These are phyloP conservation scores for Penicillium nordicum DNA, from an alignment of 2,329 filamentous ascomycete genomes.

Conservation along the genomic window DNA sequence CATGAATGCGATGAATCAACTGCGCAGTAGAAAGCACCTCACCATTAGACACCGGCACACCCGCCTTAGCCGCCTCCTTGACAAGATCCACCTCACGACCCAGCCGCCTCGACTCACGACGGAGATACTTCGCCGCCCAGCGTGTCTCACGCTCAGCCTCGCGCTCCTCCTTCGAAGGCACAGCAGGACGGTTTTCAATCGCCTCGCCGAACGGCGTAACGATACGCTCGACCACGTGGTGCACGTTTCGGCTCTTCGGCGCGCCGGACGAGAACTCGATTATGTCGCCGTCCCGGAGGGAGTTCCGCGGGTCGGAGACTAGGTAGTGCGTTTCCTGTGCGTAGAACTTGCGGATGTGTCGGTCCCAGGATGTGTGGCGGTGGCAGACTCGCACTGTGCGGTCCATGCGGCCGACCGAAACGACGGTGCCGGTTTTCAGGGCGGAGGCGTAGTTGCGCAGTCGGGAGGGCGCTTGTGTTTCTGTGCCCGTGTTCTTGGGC, in stretches of 20 bases:
- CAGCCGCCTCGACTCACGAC: slow-evolving; percentile 28
- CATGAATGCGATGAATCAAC: slow-evolving; percentile 28
- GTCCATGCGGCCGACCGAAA: slow-evolving; percentile 42
- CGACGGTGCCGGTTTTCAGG: slow-evolving; percentile 39
- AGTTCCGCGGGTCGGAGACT: slow-evolving; percentile 42
- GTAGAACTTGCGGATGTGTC: slow-evolving; percentile 38
- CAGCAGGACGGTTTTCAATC: slow-evolving; percentile 37
- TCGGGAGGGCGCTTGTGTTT: slow-evolving; percentile 24
- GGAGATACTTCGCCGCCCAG: slow-evolving; percentile 32
- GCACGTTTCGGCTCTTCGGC: slow-evolving; percentile 38
- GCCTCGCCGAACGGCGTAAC: slow-evolving; percentile 39
- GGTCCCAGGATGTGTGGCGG: slow-evolving; percentile 36
- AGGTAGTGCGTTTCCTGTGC: slow-evolving; percentile 33
- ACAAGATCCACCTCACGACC: slow-evolving; percentile 18
- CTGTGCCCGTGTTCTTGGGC: slow-evolving; percentile 12
- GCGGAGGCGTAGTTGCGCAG: slow-evolving; percentile 37
- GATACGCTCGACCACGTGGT: slow-evolving; percentile 44
- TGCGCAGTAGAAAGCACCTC: slow-evolving; percentile 15
- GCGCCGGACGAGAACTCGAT: slow-evolving; percentile 44
- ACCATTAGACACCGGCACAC: slow-evolving; percentile 6
- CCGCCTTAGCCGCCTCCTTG: slow-evolving; percentile 25
- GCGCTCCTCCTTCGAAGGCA: slow-evolving; percentile 36
- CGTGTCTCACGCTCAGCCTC: slow-evolving; percentile 30
- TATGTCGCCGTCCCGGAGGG: slow-evolving; percentile 43
- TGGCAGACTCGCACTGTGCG: slow-evolving; percentile 40